Conservation (phyloP, 768 basidiomycete genomes). For the Tylopilus plumbeoviolaceoides region DNA sequence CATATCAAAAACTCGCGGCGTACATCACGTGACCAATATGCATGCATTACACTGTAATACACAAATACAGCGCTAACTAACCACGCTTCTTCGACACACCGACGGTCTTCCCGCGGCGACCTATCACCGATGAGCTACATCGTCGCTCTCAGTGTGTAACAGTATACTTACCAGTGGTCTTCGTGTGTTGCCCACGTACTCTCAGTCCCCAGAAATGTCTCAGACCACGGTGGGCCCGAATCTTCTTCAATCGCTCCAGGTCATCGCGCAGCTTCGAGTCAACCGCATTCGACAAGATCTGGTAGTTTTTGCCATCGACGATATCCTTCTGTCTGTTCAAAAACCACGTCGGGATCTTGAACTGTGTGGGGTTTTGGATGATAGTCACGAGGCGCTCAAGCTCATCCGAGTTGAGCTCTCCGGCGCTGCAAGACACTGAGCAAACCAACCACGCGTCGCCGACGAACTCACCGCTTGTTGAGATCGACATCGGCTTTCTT, state of each 20-base stretch:
- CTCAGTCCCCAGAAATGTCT: constrained; percentile 93
- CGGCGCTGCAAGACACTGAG: constrained; percentile 59
- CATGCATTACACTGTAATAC: constrained; percentile 4
- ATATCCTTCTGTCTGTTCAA: constrained; percentile 99
- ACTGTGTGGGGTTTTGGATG: constrained; percentile 98
- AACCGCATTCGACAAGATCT: constrained; percentile 93
- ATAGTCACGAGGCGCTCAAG: constrained; percentile 98
- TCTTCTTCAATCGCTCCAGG: constrained; percentile 98
- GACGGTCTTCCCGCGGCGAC: constrained; percentile 93
- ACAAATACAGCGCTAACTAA: constrained; percentile 24
- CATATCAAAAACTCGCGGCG: background rate
- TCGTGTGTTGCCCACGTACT: constrained; percentile 98
- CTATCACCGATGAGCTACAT: constrained; percentile 35
- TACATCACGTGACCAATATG: constrained; percentile 20
- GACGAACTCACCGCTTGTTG: constrained; percentile 83
- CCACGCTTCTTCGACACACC: constrained; percentile 92
- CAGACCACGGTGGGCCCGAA: constrained; percentile 92
- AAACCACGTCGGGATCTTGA: constrained; percentile 99
- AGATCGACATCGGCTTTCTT: constrained; percentile 99
- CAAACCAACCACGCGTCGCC: background rate
- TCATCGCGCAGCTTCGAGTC: constrained; percentile 99
- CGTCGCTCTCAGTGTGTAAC: background rate
- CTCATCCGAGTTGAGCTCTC: constrained; percentile 99
- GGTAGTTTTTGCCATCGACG: constrained; percentile 93
- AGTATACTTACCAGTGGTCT: constrained; percentile 78